Evolutionary conservation across 352 stramenopile genomes (phyloP), one percentile per base, ranked within the genome.

Genomic region (Pythium biforme): DNA sequence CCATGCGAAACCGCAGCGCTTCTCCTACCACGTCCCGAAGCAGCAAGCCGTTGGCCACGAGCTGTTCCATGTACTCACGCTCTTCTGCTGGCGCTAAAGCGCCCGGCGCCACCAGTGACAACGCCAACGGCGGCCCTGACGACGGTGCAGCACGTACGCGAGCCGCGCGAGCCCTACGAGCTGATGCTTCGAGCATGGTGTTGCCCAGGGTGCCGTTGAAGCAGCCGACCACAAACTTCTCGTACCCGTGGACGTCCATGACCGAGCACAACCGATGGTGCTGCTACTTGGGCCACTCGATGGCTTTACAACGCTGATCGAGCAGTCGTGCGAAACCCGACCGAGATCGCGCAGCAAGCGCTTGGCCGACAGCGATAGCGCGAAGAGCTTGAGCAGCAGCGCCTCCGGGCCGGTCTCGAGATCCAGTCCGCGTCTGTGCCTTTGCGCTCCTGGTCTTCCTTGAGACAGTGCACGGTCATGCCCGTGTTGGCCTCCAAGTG

Each of bases 121-220:
- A n/a, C n/a, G n/a, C n/a, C n/a, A n/a, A n/a, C n/a, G n/a, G n/a
- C n/a, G n/a, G n/a, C n/a, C n/a, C n/a, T n/a, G n/a, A n/a, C n/a
- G n/a, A n/a, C n/a, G n/a, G n/a, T n/a, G n/a, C n/a, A n/a, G n/a
- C n/a, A n/a, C n/a, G n/a, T n/a, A n/a, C n/a, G n/a, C n/a, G n/a
- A n/a, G n/a, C n/a, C n/a, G n/a, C n/a, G n/a, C n/a, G n/a, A n/a
- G n/a, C n/a, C n/a, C n/a, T n/a, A n/a, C n/a, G n/a, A n/a, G n/a
- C n/a, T n/a, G n/a, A n/a, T n/a, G n/a, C n/a, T n/a, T n/a, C n/a
- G 46, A 97, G 74, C 64, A 97, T 50, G 45, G 97, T 96, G 63
- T 97, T 97, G 14, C 91, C 91, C 4, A 89, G 90, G 40, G 97
- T 90, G 33, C 90, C 90, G 57, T 97, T 97, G 65, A 97, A 97